Conservation (phyloP, 163 green algal species). For the Chloromonas sp. region DNA sequence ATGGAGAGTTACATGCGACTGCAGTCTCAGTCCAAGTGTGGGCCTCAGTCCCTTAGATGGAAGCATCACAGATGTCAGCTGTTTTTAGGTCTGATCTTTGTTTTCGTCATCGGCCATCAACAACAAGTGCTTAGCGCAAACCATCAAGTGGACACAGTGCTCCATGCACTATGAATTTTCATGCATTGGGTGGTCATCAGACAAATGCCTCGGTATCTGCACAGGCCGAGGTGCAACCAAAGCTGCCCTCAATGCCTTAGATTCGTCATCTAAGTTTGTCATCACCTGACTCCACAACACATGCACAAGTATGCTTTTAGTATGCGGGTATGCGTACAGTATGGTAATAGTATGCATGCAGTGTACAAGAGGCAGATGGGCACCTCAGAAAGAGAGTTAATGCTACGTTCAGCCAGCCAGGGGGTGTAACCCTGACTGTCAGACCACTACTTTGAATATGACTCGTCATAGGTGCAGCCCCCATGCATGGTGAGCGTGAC, state of each 20-base stretch:
- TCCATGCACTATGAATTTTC: no score
- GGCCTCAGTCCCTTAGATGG: no score
- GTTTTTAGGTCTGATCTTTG: no score
- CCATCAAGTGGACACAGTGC: no score
- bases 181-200: constrained; percentile 1
- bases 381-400: constrained; percentile 16
- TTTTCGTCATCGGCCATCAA: no score
- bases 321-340: not conserved
- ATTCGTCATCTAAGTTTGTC: constrained; percentile 17
- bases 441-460: constrained; percentile 13
- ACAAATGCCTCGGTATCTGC: constrained; percentile 13
- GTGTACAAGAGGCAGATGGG: not conserved
- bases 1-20: no score
- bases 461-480: not conserved
- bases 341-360: not conserved
- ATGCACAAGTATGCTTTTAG: not conserved
- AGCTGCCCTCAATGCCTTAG: constrained; percentile 5
- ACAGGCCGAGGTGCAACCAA: constrained; percentile 7
- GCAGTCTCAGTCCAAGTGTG: no score
- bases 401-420: not conserved
- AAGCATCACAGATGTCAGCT: no score
- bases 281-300: constrained; percentile 1
- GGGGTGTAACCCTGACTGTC: constrained; percentile 1
- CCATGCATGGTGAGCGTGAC: not conserved
- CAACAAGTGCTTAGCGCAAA: no score